Percentiles rank a stretch among this genome's conserved stretches.
phyloP scores from a whole-genome alignment of 1,284 basidiomycete genomes.

The Tylopilus sp. region DNA sequence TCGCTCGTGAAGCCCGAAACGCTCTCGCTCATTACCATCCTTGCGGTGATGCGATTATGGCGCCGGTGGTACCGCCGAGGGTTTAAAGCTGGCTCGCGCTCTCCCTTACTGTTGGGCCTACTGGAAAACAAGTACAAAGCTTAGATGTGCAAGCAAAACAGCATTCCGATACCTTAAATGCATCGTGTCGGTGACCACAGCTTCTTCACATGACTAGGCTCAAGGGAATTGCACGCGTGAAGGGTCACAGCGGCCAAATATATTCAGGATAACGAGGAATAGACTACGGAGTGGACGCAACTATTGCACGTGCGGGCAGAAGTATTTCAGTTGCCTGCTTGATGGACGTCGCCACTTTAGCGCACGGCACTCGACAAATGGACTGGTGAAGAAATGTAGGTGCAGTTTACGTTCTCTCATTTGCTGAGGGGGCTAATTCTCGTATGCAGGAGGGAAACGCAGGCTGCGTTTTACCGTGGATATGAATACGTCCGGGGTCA shows the following conservation, averaged over 20 bases:
- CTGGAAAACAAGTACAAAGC: conserved; percentile 90
- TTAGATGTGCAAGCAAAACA: conserved; percentile 69
- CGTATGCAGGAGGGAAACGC: conserved; percentile 62
- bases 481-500: conserved; percentile 94
- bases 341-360: conserved; percentile 80
- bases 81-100: conserved; percentile 89
- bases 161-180: conserved; percentile 49
- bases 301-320: conserved; percentile 75
- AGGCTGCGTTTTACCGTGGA: conserved; percentile 89
- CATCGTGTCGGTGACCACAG: conserved; percentile 39
- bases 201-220: conserved; percentile 58
- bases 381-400: conserved; percentile 58
- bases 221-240: conserved; percentile 53
- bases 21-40: conserved; percentile 85
- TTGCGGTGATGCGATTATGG: conserved; percentile 86
- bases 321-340: conserved; percentile 81
- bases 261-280: conserved; percentile 58
- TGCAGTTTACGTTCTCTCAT: conserved; percentile 12
- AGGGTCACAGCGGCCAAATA: conserved; percentile 63
- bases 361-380: conserved; percentile 55
- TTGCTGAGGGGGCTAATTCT: conserved; percentile 3
- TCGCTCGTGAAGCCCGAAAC: conserved; percentile 73
- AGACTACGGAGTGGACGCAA: conserved; percentile 85
- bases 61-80: conserved; percentile 72
- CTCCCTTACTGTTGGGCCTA: conserved; percentile 80